These are phyloP conservation scores for Isatis tinctoria DNA, from an alignment of 345 rosid species.

Conservation along the genomic window DNA sequence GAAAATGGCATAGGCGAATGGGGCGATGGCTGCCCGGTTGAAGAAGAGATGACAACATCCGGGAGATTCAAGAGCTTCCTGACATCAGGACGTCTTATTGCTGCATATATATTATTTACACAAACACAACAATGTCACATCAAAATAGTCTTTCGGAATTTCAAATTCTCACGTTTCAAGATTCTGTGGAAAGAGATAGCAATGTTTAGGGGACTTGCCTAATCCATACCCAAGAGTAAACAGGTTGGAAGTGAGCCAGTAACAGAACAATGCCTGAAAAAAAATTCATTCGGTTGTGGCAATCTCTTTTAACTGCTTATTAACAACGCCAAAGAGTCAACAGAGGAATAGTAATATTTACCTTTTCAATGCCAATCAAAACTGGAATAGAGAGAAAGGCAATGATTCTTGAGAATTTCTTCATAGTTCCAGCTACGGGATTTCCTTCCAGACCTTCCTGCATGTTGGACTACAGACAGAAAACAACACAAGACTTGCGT, in stretches of 20 bases:
- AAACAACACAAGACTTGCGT: neutral
- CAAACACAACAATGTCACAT: slow-evolving; percentile 12
- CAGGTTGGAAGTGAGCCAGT: slow-evolving; percentile 52
- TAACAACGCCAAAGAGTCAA: neutral
- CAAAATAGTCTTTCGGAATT: neutral
- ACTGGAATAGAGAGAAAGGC: slow-evolving; percentile 51
- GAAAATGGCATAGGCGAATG: slow-evolving; percentile 31
- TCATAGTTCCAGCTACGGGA: slow-evolving; percentile 54
- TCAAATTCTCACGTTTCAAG: neutral
- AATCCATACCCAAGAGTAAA: slow-evolving; percentile 43
- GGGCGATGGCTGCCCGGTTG: slow-evolving; percentile 18
- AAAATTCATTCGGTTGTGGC: neutral
- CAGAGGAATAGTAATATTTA: slow-evolving; percentile 2
- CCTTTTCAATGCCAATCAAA: slow-evolving; percentile 48
- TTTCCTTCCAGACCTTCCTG: slow-evolving; percentile 67
- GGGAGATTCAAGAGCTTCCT: slow-evolving; percentile 42
- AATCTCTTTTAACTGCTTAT: neutral
- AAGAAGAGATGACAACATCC: slow-evolving; percentile 11
- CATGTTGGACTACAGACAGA: slow-evolving; percentile 39
- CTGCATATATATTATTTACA: slow-evolving; percentile 27
- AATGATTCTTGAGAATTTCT: slow-evolving; percentile 50
- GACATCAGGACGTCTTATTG: slow-evolving; percentile 36
- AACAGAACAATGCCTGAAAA: slow-evolving; percentile 45
- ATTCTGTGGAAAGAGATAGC: neutral
- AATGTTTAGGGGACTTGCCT: slow-evolving; percentile 28